Evolutionary conservation across 345 rosid species (phyloP), one percentile per base, ranked within the genome.

Genomic region (Gossypium sturtianum): DNA sequence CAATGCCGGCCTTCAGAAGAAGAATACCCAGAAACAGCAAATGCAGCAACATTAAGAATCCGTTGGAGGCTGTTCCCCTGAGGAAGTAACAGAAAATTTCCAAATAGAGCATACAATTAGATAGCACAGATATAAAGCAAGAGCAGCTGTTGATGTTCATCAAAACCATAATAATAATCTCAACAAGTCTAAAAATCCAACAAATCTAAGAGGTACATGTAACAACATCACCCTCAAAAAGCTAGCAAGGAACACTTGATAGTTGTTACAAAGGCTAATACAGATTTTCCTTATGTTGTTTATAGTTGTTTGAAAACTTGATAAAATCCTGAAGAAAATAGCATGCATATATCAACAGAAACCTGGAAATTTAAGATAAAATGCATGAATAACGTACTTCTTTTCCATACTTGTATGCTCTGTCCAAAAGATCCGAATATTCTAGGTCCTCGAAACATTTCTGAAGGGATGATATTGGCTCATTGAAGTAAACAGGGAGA

Each of bases 391-490:
- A 74, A 81, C 93, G 75, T 87, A 95, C 99, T 77, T 80, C 86
- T 89, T 89, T 90, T 77, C 99, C 99, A 78, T 80, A 73, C 78
- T 88, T 85, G 27, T 93, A 93, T 63, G 99, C 99, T 84, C 75
- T 85, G 76, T 95, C 99, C 78, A 95, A 79, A 78, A 95, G 97
- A 82, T 87, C 80, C 3, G 98, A 93, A 78, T 95, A 93, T 84
- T 95, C 99, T 75, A 95, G 81, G 79, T 95, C 99, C 87, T 95
- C 99, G 7, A 89, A 93, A 74, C 97, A 95, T 66, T 93, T 95
- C 80, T 95, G 99, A 79, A 95, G 99, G 71, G 99, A 91, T 68
- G 99, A 95, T 77, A 93, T 89, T 27, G 99, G 99, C 77, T 95
- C 99, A 57, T 95, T 95, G 76, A 95, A 95, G 84, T 88, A 95